Evolutionary conservation across 2,329 filamentous ascomycete genomes (phyloP), one percentile per base, ranked within the genome.

Genomic region (Fusarium proliferatum): DNA sequence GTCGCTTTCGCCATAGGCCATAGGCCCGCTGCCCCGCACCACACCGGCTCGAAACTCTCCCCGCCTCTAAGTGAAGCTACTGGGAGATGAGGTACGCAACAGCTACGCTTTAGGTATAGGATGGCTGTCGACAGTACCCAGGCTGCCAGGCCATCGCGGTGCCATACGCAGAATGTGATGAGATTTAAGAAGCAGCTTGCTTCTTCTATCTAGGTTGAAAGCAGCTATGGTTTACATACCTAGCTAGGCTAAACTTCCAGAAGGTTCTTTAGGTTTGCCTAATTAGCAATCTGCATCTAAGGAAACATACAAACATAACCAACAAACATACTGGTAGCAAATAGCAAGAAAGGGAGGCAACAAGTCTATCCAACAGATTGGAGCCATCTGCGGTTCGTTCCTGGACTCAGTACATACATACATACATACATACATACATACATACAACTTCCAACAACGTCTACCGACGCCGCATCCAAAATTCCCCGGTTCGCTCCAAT

Each of bases 121-220:
- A 74, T 71, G 62, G 34, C 49, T 62, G 39, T 39, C 57, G 46
- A 26, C 30, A 45, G 56, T 55, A 60, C 66, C n/a, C 26, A 43
- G 41, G 53, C 34, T 53, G 63, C 23, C 26, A 52, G 41, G 61
- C 34, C 57, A 67, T 69, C 38, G 56, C 30, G 28, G 51, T 51
- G 58, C 57, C 33, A 42, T 45, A 49, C 41, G 28, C 58, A 64
- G 62, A 16, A 34, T 34, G 33, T 88, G 3, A 78, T 16, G 33
- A 19, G 16, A 38, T 38, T 16, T 19, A 19, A 38, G 36, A 38
- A 38, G 26, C 17, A 48, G n/a, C 45, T 21, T 48, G 5, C 21
- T 48, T 48, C 28, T n/a, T 48, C 45, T 30, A 48, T n/a, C 28
- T n/a, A 30, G 16, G 12, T 33, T n/a, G 16, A 28, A 48, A 21